These are phyloP conservation scores for Epichloe coenophiala DNA, from an alignment of 2,329 filamentous ascomycete genomes.

Conservation along the genomic window DNA sequence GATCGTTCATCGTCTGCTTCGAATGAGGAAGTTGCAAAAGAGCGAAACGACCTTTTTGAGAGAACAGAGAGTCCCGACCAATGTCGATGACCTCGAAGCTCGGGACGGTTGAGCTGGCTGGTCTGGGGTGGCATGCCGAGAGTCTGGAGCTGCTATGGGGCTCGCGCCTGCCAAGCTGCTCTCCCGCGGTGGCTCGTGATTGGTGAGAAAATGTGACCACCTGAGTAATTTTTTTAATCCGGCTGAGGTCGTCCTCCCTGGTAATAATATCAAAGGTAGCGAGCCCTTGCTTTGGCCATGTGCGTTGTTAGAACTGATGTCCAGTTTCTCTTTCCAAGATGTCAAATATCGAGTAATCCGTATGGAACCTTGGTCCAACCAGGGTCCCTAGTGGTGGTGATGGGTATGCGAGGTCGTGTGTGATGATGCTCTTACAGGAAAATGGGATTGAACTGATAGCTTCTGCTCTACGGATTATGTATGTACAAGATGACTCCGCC, in stretches of 20 bases:
- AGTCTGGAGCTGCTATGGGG: neutral
- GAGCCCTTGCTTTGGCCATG: too few relatives aligned
- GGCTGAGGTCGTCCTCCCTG: too few relatives aligned
- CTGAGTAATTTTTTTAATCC: neutral
- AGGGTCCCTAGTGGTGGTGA: neutral
- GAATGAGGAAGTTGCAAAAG: slow-evolving; percentile 45
- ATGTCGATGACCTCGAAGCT: slow-evolving; percentile 26
- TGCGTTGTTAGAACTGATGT: too few relatives aligned
- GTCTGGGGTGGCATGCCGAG: slow-evolving; percentile 4
- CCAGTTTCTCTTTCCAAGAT: too few relatives aligned
- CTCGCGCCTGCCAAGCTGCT: neutral
- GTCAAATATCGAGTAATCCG: neutral
- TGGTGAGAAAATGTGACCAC: neutral
- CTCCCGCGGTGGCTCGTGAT: slow-evolving; percentile 1
- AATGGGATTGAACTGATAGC: neutral
- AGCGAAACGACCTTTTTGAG: slow-evolving; percentile 42
- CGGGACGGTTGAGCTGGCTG: slow-evolving; percentile 22
- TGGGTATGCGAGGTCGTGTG: neutral
- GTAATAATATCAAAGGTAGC: too few relatives aligned
- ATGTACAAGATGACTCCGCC: neutral
- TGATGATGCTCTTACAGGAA: neutral
- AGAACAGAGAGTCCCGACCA: slow-evolving; percentile 35
- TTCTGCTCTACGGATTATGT: neutral
- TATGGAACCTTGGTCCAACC: neutral
- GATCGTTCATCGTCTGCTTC: slow-evolving; percentile 60